Conservation (phyloP, 306 rosid genomes). For the Medicago lupulina region DNA sequence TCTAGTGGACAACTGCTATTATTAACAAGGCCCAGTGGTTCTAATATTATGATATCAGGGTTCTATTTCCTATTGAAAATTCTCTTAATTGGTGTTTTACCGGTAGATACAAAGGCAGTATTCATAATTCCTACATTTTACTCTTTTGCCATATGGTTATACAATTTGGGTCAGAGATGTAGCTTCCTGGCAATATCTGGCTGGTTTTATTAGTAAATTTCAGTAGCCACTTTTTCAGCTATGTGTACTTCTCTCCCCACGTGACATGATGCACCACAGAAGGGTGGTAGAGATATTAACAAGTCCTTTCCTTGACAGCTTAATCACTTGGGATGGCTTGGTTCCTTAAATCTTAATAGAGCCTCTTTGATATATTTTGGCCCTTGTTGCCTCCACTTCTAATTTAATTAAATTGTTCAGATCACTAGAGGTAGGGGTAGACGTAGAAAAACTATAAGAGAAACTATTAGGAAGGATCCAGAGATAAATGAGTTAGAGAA, state of each 20-base stretch:
- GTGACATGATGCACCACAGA: constrained; percentile 2
- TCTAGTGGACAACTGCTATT: not conserved
- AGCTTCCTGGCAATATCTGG: constrained; percentile 11
- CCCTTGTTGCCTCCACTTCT: constrained; percentile 7
- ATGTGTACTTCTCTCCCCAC: not conserved
- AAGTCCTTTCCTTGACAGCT: constrained; percentile 20
- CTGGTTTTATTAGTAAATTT: constrained; percentile 3
- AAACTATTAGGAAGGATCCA: too few relatives aligned
- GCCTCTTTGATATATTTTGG: constrained; percentile 18
- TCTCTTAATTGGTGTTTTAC: not conserved
- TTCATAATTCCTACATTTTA: constrained; percentile 1
- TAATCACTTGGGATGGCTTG: constrained; percentile 25
- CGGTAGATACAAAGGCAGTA: not conserved
- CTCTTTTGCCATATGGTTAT: not conserved
- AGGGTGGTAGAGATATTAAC: constrained; percentile 26
- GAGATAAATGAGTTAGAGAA: too few relatives aligned
- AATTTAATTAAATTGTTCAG: not conserved
- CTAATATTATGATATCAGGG: not conserved
- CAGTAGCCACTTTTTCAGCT: not conserved
- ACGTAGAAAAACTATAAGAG: too few relatives aligned
- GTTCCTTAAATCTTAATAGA: constrained; percentile 17
- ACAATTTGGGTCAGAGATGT: constrained; percentile 10
- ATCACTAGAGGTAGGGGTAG: too few relatives aligned
- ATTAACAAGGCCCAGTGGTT: not conserved
- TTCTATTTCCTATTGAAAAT: not conserved